Evolutionary conservation across 257 asterid genomes (phyloP).

Genomic region (Lycium barbarum): DNA sequence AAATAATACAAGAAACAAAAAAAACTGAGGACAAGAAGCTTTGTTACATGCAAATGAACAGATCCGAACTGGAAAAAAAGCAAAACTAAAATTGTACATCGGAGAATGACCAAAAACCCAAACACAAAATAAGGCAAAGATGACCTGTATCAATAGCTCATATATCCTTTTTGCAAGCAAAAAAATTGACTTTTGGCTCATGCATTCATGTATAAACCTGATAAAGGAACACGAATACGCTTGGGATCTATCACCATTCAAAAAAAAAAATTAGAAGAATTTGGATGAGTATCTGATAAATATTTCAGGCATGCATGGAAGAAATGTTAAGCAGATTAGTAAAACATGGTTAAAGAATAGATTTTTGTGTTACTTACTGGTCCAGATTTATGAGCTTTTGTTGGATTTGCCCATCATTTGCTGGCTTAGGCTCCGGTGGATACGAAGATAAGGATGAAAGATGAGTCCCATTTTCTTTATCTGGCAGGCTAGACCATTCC

Average conservation of each 20-base stretch:
- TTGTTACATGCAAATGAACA: conserved; percentile 2
- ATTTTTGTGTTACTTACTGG: conserved; percentile 62
- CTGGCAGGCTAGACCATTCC: neutral
- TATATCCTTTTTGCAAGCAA: neutral
- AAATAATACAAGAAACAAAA: neutral
- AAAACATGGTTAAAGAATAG: conserved; percentile 21
- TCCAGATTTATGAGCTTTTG: conserved; percentile 60
- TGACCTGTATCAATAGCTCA: neutral
- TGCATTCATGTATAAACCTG: neutral
- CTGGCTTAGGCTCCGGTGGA: neutral
- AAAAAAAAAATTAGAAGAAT: neutral
- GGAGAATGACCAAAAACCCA: neutral
- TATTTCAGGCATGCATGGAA: conserved; percentile 8
- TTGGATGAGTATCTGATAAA: neutral
- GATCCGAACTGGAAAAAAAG: neutral
- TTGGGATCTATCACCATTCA: neutral
- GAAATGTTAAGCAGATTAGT: neutral
- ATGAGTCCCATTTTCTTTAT: neutral
- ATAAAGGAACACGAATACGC: neutral
- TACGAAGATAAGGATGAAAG: neutral
- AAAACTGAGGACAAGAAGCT: neutral
- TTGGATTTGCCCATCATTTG: neutral
- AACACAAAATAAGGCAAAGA: neutral
- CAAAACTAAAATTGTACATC: neutral
- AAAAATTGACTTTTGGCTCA: no score